Evolutionary conservation across 441 rosid genomes (phyloP), one percentile per base, ranked within the genome.

Genomic region (Populus hybrid): DNA sequence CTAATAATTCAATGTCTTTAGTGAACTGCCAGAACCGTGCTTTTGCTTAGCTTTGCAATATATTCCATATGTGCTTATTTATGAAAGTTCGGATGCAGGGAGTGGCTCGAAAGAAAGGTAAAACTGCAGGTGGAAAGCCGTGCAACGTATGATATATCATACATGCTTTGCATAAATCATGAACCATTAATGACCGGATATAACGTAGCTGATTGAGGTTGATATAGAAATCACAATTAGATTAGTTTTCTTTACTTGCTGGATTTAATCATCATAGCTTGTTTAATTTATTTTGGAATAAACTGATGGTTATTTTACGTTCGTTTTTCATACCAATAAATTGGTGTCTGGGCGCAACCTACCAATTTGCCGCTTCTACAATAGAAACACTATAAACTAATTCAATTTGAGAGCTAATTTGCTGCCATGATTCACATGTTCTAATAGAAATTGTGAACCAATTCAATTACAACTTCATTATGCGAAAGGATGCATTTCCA

Each of bases 91-190:
- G 34, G 69, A 77, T 85, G 88, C 88, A 92, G 93, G 89, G 81
- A 38, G 74, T 35, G 32, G 81, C 57, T 46, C 20, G 83, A 73
- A 93, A 90, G 90, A 91, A 87, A 84, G 90, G 87, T 67, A 88
- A 81, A 71, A 76, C 84, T 76, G 80, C 77, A 1, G 89, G 86
- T 81, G 90, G 88, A 83, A 92, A 89, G 87, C 81, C 86, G 1
- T 8, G 57, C 61, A 23, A 8, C 0, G 11, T 8, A 36, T 38
- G 9, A 34, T 34, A 34, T 38, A 38, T 38, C 42, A 38, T 38
- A 12, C 54, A 46, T 42, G 10, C 3, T 38, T 42, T 24, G 23
- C 24, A 32, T 46, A 18, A 8, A 30, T 14, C 76, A 65, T 30
- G 21, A 36, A 28, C 66, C 23, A 68, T 64, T 64, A 16, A 68